phyloP scores from a whole-genome alignment of 2,329 filamentous ascomycete species.

The Tothia fuscella region DNA sequence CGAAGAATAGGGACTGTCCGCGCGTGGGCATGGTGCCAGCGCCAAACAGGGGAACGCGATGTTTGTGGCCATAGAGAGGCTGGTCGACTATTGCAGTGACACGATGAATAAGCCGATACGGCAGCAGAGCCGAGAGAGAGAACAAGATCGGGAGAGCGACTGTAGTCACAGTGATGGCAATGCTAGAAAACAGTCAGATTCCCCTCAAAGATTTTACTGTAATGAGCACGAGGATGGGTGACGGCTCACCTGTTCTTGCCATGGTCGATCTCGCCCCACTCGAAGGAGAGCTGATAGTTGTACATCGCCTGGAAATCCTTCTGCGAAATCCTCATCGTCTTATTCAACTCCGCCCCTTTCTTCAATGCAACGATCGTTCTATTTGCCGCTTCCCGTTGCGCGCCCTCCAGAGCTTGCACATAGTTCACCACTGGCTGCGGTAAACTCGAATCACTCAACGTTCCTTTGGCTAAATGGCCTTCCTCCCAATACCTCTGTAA shows the following conservation, averaged over 20 bases:
- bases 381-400: neutral
- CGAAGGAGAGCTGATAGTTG: neutral
- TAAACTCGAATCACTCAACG: neutral
- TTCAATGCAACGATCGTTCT: neutral
- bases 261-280: neutral
- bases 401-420: neutral
- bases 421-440: neutral
- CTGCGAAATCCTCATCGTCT: neutral
- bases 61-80: neutral
- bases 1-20: conserved; percentile 9
- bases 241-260: neutral
- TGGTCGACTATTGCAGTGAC: neutral
- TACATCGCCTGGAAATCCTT: neutral
- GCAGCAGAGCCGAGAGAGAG: neutral
- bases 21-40: conserved; percentile 2
- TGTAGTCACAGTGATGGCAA: neutral
- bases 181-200: too few species aligned
- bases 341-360: neutral
- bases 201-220: too few species aligned
- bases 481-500: neutral
- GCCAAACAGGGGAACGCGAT: neutral
- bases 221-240: too few species aligned
- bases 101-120: neutral
- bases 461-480: neutral
- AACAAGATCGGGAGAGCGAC: neutral